These are phyloP conservation scores for Oryza brachyantha DNA, from an alignment of 176 grass and related monocot species.

Conservation along the genomic window DNA sequence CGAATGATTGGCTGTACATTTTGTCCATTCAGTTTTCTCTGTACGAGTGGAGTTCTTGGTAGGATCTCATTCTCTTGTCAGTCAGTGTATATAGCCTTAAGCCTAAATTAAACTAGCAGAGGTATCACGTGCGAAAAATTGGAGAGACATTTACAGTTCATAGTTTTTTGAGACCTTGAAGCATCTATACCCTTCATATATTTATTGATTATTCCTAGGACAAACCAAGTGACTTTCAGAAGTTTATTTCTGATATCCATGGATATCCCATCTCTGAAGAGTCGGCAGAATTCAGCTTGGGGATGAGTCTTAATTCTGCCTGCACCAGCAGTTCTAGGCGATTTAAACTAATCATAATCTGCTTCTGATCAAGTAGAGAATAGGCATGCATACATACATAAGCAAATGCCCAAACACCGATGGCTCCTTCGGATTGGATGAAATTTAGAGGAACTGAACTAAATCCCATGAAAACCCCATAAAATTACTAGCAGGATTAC, in stretches of 20 bases:
- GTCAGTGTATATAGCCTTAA: constrained; percentile 32
- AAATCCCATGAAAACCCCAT: no score
- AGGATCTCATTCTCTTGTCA: constrained; percentile 6
- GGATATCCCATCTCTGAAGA: not conserved
- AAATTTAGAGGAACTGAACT: no score
- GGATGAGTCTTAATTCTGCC: not conserved
- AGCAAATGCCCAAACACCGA: not conserved
- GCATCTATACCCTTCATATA: constrained; percentile 13
- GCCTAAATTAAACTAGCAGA: constrained; percentile 20
- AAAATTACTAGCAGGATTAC: no score
- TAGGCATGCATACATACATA: not conserved
- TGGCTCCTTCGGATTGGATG: no score
- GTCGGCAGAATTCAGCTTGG: not conserved
- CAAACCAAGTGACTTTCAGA: not conserved
- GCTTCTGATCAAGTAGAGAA: not conserved
- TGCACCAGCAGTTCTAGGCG: not conserved
- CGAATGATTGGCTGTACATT: not conserved
- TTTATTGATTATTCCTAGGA: not conserved
- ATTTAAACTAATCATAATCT: not conserved
- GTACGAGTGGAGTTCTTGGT: not conserved
- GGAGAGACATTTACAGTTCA: constrained; percentile 10
- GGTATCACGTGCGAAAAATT: not conserved
- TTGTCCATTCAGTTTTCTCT: not conserved
- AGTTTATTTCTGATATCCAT: not conserved
- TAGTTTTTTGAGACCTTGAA: constrained; percentile 15